These are phyloP conservation scores for Thalassiosira pacifica DNA, from an alignment of 352 stramenopile species.

Conservation along the genomic window DNA sequence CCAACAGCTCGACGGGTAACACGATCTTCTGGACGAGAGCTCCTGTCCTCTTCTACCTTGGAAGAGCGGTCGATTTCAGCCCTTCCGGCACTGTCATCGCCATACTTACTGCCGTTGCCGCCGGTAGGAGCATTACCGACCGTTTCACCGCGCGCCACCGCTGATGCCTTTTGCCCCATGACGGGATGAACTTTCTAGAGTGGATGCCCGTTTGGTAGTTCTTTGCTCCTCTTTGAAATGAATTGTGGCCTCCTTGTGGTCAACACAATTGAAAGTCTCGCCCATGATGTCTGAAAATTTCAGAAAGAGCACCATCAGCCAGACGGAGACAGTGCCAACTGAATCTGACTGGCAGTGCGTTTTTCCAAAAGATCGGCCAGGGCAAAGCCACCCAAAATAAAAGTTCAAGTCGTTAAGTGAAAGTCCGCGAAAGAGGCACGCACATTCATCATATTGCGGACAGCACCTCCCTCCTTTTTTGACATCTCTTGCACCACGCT, in stretches of 20 bases:
- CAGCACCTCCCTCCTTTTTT: too few species aligned
- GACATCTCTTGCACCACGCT: too few species aligned
- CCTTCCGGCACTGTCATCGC: constrained; percentile 9
- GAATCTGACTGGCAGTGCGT: too few species aligned
- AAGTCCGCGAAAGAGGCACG: too few species aligned
- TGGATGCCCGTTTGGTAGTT: background rate
- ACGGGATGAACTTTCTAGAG: constrained; percentile 1
- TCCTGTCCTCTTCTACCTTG: background rate
- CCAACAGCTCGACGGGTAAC: constrained; percentile 10
- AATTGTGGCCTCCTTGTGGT: background rate
- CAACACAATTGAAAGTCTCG: background rate
- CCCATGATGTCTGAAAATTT: background rate
- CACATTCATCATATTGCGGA: too few species aligned
- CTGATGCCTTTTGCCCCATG: constrained; percentile 7
- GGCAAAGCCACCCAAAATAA: too few species aligned
- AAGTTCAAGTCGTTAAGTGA: too few species aligned
- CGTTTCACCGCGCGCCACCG: constrained; percentile 3
- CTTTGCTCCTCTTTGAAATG: constrained; percentile 2
- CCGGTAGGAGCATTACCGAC: constrained; percentile 1
- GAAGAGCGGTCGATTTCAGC: constrained; percentile 14
- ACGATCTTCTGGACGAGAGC: constrained; percentile 17
- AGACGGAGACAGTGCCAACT: too few species aligned
- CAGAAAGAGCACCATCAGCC: too few species aligned
- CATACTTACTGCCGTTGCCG: constrained; percentile 3
- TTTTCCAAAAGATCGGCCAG: too few species aligned